These are phyloP conservation scores for Mallotus nudiflorus DNA, from an alignment of 345 rosid genomes.

Conservation along the genomic window DNA sequence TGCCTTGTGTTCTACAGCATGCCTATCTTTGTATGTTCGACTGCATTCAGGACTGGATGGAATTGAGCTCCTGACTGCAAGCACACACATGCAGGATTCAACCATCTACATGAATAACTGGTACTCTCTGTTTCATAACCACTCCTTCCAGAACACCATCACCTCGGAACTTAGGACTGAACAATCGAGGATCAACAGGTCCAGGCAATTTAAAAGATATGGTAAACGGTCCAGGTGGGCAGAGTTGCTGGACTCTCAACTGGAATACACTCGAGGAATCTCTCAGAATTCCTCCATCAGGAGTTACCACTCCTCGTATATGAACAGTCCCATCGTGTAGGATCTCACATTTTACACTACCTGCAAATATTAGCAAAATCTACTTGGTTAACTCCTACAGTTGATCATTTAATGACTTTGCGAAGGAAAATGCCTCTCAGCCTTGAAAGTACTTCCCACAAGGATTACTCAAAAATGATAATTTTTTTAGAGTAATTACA, in stretches of 20 bases:
- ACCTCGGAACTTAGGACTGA: slow-evolving; percentile 40
- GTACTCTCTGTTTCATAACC: slow-evolving; percentile 36
- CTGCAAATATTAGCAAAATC: slow-evolving; percentile 34
- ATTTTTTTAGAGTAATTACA: neutral
- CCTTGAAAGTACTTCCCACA: too few relatives aligned
- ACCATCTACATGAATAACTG: neutral
- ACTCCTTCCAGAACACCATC: slow-evolving; percentile 73
- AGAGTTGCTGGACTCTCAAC: slow-evolving; percentile 48
- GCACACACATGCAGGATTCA: neutral
- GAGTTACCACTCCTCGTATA: slow-evolving; percentile 42
- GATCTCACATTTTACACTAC: slow-evolving; percentile 53
- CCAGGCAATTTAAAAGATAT: slow-evolving; percentile 69
- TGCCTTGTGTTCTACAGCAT: neutral
- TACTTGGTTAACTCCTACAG: neutral
- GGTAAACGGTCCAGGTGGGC: slow-evolving; percentile 61
- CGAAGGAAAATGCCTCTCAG: neutral
- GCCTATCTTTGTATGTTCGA: neutral
- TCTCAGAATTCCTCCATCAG: slow-evolving; percentile 35
- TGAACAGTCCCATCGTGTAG: slow-evolving; percentile 55
- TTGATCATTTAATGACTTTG: neutral
- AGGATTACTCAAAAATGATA: too few relatives aligned
- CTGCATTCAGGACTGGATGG: neutral
- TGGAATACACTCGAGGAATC: slow-evolving; percentile 33
- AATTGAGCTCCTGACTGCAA: neutral
- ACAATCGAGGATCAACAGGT: slow-evolving; percentile 68